These are phyloP conservation scores for Neofusicoccum sp. DNA, from an alignment of 2,329 filamentous ascomycete genomes.

Conservation along the genomic window DNA sequence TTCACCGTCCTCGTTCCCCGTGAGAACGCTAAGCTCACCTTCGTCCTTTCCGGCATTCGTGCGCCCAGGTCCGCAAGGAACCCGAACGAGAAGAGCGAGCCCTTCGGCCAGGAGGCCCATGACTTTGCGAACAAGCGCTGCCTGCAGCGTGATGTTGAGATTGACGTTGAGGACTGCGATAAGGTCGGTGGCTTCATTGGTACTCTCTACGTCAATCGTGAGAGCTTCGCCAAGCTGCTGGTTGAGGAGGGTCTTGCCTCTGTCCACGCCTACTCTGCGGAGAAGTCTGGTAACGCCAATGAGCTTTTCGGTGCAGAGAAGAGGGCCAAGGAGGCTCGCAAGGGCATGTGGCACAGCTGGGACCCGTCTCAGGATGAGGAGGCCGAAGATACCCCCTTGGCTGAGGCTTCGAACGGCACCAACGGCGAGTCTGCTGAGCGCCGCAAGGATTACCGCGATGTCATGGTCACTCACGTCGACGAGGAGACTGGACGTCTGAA, in stretches of 20 bases:
- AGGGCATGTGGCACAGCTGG: conserved; percentile 92
- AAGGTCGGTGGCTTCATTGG: conserved; percentile 98
- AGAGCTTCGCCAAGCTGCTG: conserved; percentile 91
- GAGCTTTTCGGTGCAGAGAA: conserved; percentile 88
- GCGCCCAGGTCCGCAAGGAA: conserved; percentile 85
- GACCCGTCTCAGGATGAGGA: conserved; percentile 83
- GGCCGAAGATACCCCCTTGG: conserved; percentile 51
- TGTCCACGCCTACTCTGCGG: conserved; percentile 92
- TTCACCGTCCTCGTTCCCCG: conserved; percentile 91
- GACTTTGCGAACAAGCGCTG: conserved; percentile 87
- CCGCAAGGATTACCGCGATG: conserved; percentile 91
- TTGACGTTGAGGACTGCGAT: conserved; percentile 92
- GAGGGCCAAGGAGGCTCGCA: conserved; percentile 84
- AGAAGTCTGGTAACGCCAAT: conserved; percentile 86
- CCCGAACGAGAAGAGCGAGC: conserved; percentile 79
- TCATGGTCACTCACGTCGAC: conserved; percentile 90
- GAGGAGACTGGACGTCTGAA: conserved; percentile 77
- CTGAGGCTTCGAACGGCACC: conserved; percentile 47
- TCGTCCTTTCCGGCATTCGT: conserved; percentile 91
- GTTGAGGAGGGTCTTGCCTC: conserved; percentile 92
- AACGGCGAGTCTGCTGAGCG: conserved; percentile 59
- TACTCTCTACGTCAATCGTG: conserved; percentile 87
- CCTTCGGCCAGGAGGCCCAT: conserved; percentile 91
- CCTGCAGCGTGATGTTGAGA: conserved; percentile 93
- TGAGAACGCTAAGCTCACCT: conserved; percentile 91